A percentile compares a stretch with the other conserved stretches of the same genome.
Conservation (phyloP, 2,329 filamentous ascomycete species). For the Botrytis pseudocinerea region DNA sequence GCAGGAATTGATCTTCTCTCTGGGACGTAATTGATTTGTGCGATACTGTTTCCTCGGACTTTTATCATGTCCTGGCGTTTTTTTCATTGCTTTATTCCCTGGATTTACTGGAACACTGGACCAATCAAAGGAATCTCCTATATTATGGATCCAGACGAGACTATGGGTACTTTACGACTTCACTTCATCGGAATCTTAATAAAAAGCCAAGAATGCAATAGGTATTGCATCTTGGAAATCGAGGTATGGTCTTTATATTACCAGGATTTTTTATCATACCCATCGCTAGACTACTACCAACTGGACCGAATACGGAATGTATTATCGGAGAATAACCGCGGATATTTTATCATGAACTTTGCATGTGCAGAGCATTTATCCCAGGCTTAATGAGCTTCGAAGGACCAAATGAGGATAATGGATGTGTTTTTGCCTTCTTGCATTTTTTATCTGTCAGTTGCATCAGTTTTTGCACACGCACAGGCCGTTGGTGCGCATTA, state of each 20-base stretch:
- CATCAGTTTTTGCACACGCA: conserved; percentile 41
- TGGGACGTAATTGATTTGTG: conserved; percentile 30
- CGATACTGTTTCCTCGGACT: conserved; percentile 26
- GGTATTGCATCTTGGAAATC: conserved; percentile 29
- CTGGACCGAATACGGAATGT: conserved; percentile 30
- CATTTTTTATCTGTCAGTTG: conserved; percentile 36
- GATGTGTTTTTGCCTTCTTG: conserved; percentile 30
- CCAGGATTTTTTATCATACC: conserved; percentile 28
- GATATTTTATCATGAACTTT: conserved; percentile 30
- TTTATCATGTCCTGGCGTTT: conserved; percentile 38
- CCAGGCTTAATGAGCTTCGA: conserved; percentile 35
- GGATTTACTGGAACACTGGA: conserved; percentile 32
- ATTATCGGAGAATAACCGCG: conserved; percentile 26
- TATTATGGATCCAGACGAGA: conserved; percentile 34
- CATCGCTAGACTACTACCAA: conserved; percentile 27
- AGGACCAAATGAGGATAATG: conserved; percentile 30
- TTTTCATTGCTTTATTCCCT: conserved; percentile 31
- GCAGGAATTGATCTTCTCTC: conserved; percentile 30
- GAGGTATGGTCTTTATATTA: conserved; percentile 28
- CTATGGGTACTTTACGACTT: conserved; percentile 30
- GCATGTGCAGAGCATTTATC: conserved; percentile 32
- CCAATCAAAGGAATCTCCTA: conserved; percentile 28
- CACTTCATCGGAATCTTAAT: conserved; percentile 28
- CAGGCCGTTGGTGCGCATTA: conserved; percentile 37
- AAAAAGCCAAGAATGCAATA: conserved; percentile 31